Conservation (phyloP, 2,329 filamentous ascomycete species). For the Cercospora janseana region DNA sequence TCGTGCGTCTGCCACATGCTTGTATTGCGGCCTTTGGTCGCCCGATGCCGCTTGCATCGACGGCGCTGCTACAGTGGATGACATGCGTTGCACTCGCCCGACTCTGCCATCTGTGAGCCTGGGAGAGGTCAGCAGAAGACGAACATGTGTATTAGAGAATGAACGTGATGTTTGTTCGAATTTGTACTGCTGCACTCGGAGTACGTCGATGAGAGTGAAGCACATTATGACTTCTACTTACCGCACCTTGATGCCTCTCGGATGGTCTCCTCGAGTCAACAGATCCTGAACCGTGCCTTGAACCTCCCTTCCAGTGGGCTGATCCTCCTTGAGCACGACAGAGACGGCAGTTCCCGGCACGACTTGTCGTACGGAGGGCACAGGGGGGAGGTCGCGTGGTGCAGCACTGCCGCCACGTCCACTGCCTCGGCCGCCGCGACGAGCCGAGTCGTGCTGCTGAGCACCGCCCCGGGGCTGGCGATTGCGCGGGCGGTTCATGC, state of each 20-base stretch:
- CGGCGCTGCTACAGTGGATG: slow-evolving; percentile 10
- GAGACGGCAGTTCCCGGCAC: slow-evolving; percentile 63
- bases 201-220: too few species aligned
- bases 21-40: slow-evolving; percentile 8
- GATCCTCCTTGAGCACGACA: slow-evolving; percentile 73
- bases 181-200: too few species aligned
- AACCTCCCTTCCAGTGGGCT: slow-evolving; percentile 70
- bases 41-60: neutral
- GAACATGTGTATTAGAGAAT: too few species aligned
- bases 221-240: too few species aligned
- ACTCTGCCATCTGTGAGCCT: slow-evolving; percentile 67
- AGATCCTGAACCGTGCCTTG: slow-evolving; percentile 64
- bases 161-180: too few species aligned
- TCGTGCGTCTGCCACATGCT: slow-evolving; percentile 17
- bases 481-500: slow-evolving; percentile 36
- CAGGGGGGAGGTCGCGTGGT: slow-evolving; percentile 17
- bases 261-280: slow-evolving; percentile 71
- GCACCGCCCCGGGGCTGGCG: slow-evolving; percentile 29
- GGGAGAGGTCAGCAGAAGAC: too few species aligned
- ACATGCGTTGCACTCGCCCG: slow-evolving; percentile 68
- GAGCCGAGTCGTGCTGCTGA: slow-evolving; percentile 10
- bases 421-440: slow-evolving; percentile 13
- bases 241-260: slow-evolving; percentile 68
- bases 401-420: neutral
- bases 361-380: slow-evolving; percentile 48